Evolutionary conservation across 2,329 filamentous ascomycete genomes (phyloP).

Genomic region (Xylariaceae sp.): DNA sequence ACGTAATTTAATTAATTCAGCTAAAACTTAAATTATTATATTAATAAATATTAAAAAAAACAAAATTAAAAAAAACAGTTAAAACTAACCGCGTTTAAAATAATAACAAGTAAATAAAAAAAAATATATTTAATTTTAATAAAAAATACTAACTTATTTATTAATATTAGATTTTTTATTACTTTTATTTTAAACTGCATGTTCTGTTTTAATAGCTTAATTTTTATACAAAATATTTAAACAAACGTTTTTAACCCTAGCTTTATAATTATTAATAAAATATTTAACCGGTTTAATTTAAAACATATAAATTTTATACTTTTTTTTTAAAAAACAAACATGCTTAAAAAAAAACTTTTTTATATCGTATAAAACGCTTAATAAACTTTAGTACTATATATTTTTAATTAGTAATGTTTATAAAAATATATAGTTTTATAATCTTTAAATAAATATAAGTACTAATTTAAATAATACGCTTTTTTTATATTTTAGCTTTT

Average conservation of each 20-base stretch:
- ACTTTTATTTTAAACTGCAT: slow-evolving; percentile 7
- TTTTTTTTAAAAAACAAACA: neutral
- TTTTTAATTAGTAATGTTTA: neutral
- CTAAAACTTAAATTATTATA: too few relatives aligned
- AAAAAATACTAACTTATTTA: neutral
- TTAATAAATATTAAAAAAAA: neutral
- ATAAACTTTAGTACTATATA: neutral
- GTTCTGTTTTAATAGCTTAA: slow-evolving; percentile 7
- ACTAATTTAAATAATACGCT: slow-evolving; percentile 6
- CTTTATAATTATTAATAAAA: slow-evolving; percentile 1
- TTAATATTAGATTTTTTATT: slow-evolving; percentile 9
- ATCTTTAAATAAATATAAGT: neutral
- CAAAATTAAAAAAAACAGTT: neutral
- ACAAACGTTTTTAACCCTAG: slow-evolving; percentile 1
- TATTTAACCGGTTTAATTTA: neutral
- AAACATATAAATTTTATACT: slow-evolving; percentile 6
- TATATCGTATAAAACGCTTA: slow-evolving; percentile 11
- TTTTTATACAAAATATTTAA: neutral
- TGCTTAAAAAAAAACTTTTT: neutral
- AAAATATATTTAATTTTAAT: neutral
- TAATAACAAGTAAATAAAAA: neutral
- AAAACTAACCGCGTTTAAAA: neutral
- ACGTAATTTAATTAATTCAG: too few relatives aligned
- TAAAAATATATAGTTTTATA: neutral
- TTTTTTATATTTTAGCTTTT: neutral